Evolutionary conservation across 331 rosid genomes (phyloP).

Genomic region (Malus hybrid): DNA sequence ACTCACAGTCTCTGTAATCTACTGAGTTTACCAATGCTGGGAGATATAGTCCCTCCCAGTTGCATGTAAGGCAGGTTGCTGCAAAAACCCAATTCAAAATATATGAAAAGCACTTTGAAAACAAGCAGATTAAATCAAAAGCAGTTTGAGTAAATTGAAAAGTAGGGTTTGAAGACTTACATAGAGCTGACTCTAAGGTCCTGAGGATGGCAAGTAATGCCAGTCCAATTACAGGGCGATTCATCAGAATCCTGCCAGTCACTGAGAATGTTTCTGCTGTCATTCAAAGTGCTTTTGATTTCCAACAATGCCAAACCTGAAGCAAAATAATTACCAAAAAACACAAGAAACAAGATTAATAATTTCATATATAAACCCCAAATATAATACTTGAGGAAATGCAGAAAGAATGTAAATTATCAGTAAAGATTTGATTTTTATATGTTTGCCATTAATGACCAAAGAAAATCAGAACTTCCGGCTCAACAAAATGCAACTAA

Average conservation of each 20-base stretch:
- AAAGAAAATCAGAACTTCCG: background rate
- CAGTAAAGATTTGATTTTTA: background rate
- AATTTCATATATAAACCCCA: background rate
- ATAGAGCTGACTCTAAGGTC: slow-evolving; percentile 67
- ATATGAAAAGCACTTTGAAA: background rate
- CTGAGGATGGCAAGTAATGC: slow-evolving; percentile 63
- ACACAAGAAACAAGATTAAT: background rate
- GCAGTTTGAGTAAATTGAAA: background rate
- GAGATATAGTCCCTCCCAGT: slow-evolving; percentile 78
- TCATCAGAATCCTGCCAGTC: slow-evolving; percentile 69
- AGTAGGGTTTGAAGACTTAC: slow-evolving; percentile 24
- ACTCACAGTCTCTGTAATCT: slow-evolving; percentile 84
- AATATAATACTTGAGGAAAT: background rate
- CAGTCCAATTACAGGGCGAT: slow-evolving; percentile 86
- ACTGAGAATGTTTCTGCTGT: slow-evolving; percentile 51
- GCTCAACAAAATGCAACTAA: background rate
- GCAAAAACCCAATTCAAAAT: slow-evolving; percentile 19
- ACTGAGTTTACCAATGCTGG: slow-evolving; percentile 86
- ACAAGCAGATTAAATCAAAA: background rate
- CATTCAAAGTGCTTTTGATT: slow-evolving; percentile 58
- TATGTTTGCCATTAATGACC: background rate
- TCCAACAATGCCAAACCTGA: slow-evolving; percentile 72
- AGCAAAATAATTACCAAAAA: background rate
- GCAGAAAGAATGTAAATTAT: background rate
- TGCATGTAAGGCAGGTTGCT: slow-evolving; percentile 82